Percentiles rank a stretch among this genome's conserved stretches.
phyloP scores from a whole-genome alignment of 2,329 filamentous ascomycete genomes.

The Venturia oleaginea region DNA sequence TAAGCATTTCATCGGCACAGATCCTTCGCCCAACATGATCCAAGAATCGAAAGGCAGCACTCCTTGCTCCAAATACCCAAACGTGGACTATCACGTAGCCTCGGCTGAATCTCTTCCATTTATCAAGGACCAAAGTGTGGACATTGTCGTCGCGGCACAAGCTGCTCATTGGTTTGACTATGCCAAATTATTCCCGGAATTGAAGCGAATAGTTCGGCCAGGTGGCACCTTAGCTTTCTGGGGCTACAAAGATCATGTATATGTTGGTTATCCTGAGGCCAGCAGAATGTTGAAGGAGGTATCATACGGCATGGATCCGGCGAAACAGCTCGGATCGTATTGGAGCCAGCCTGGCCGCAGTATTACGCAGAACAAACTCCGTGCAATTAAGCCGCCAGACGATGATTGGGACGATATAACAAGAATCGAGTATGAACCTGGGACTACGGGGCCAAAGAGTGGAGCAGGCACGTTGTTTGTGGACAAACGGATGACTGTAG shows the following conservation, averaged over 20 bases:
- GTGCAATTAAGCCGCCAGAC: conserved; percentile 43
- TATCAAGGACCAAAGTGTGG: conserved; percentile 40
- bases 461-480: conserved; percentile 41
- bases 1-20: conserved; percentile 41
- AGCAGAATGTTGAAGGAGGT: conserved; percentile 45
- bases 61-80: conserved; percentile 23
- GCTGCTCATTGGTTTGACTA: conserved; percentile 61
- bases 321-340: conserved; percentile 45
- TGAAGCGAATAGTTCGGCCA: conserved; percentile 43
- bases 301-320: conserved; percentile 41
- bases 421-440: conserved; percentile 50
- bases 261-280: conserved; percentile 44
- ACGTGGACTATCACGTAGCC: conserved; percentile 42
- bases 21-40: conserved; percentile 50
- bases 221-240: conserved; percentile 55
- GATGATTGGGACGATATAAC: conserved; percentile 44
- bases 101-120: conserved; percentile 47
- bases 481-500: conserved; percentile 45
- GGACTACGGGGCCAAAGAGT: conserved; percentile 30
- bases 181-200: conserved; percentile 43
- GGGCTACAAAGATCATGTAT: conserved; percentile 57
- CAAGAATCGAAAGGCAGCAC: conserved; percentile 23
- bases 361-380: conserved; percentile 44
- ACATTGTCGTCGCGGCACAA: conserved; percentile 45
- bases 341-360: conserved; percentile 54